Evolutionary conservation across 768 basidiomycete species (phyloP).

Genomic region (Phaffia tasmanica): DNA sequence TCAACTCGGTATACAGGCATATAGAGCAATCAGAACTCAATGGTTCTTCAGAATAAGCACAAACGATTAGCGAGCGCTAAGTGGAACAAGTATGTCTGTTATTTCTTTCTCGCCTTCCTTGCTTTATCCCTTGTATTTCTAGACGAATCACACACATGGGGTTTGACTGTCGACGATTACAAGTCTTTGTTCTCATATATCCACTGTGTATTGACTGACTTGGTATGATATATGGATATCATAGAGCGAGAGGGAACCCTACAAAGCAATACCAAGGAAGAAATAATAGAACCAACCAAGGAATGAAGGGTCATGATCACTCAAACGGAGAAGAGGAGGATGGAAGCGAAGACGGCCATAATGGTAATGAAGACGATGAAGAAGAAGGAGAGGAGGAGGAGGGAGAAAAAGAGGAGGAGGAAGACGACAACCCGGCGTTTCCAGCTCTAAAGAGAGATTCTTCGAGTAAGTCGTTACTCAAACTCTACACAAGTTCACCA

Average conservation of each 20-base stretch:
- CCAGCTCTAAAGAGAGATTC: not conserved
- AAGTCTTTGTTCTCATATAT: too few relatives aligned
- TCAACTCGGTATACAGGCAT: too few relatives aligned
- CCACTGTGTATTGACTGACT: not conserved
- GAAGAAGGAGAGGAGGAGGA: not conserved
- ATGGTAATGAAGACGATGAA: not conserved
- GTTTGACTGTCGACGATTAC: too few relatives aligned
- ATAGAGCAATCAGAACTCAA: not conserved
- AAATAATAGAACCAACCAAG: not conserved
- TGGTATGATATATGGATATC: not conserved
- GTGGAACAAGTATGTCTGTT: constrained; percentile 7
- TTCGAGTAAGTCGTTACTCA: not conserved
- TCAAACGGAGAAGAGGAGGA: not conserved
- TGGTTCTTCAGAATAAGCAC: constrained; percentile 19
- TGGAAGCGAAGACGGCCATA: not conserved
- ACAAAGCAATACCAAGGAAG: constrained; percentile 1
- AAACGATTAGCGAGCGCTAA: constrained; percentile 1
- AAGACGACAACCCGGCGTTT: not conserved
- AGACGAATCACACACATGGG: too few relatives aligned
- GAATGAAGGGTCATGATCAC: not conserved
- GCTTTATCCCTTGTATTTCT: too few relatives aligned
- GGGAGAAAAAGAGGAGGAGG: not conserved
- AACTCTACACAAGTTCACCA: too few relatives aligned
- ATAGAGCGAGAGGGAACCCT: constrained; percentile 5
- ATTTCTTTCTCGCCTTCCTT: too few relatives aligned